Conservation (phyloP, 768 basidiomycete species). For the Rhodotorula babjevae region DNA sequence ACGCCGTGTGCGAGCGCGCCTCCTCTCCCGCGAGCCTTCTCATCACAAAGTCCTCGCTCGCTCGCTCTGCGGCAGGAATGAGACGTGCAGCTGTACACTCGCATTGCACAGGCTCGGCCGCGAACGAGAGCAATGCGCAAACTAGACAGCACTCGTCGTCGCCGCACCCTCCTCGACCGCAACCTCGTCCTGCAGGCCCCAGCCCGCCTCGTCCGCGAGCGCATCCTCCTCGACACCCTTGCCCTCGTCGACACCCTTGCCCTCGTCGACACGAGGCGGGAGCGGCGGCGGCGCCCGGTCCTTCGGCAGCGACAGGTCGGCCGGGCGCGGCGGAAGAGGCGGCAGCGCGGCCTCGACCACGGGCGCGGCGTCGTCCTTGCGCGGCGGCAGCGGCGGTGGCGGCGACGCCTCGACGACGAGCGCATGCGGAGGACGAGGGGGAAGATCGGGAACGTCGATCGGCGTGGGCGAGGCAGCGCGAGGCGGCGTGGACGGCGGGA, state of each 20-base stretch:
- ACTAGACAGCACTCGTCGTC: not conserved
- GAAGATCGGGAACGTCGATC: not conserved
- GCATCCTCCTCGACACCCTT: not conserved
- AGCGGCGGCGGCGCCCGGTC: not conserved
- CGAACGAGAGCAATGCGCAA: not conserved
- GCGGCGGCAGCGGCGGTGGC: not conserved
- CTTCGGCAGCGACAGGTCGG: not conserved
- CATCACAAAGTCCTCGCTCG: too few relatives aligned
- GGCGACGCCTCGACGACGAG: not conserved
- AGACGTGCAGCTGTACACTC: too few relatives aligned
- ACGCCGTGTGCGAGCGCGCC: too few relatives aligned
- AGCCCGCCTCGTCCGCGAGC: constrained; percentile 3
- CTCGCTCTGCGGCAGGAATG: too few relatives aligned
- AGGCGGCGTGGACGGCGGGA: not conserved
- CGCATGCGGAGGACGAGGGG: not conserved
- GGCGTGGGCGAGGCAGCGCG: too few relatives aligned
- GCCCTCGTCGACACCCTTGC: not conserved
- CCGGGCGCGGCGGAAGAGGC: not conserved
- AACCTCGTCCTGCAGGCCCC: constrained; percentile 5
- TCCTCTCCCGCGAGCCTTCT: too few relatives aligned
- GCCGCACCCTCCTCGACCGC: not conserved
- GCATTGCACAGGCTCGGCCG: too few relatives aligned
- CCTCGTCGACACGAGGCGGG: not conserved
- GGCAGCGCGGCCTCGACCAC: not conserved
- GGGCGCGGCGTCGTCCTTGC: not conserved